phyloP scores from a whole-genome alignment of 768 basidiomycete genomes.

The Amanita thiersii region DNA sequence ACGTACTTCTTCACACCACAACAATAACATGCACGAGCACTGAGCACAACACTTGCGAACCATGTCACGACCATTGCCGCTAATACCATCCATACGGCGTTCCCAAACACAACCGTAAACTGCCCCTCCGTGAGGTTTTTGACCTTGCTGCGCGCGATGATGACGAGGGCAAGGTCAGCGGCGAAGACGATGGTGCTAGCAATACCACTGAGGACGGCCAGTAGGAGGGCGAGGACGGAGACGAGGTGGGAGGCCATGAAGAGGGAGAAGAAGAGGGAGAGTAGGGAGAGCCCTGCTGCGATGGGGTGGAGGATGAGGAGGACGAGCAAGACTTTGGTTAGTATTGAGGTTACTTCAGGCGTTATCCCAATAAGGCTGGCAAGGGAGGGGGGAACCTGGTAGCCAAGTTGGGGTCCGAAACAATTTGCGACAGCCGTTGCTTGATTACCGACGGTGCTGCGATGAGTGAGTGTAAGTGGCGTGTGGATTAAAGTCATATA shows the following conservation, averaged over 20 bases:
- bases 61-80: conserved; percentile 47
- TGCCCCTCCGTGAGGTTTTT: conserved; percentile 25
- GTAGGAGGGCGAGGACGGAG: conserved; percentile 50
- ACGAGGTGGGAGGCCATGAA: conserved; percentile 50
- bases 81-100: conserved; percentile 68
- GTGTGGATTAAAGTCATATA: too few species aligned
- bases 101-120: conserved; percentile 50
- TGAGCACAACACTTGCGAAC: conserved; percentile 52
- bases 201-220: conserved; percentile 49
- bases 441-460: conserved; percentile 20
- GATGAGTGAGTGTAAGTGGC: conserved; percentile 2
- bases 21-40: conserved; percentile 58
- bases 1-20: conserved; percentile 49
- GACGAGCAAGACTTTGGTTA: conserved; percentile 40
- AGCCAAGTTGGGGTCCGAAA: conserved; percentile 60
- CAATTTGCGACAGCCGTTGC: conserved; percentile 41
- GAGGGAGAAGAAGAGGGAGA: conserved; percentile 43
- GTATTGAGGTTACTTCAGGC: conserved; percentile 29
- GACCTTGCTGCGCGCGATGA: conserved; percentile 40
- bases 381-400: conserved; percentile 45
- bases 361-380: conserved; percentile 36
- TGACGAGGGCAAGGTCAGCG: conserved; percentile 54
- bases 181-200: conserved; percentile 48
- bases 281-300: conserved; percentile 48
- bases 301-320: conserved; percentile 68